Base-by-base conservation (phyloP, 164 flowering plant genomes). In the Chimonanthus praecox region DNA sequence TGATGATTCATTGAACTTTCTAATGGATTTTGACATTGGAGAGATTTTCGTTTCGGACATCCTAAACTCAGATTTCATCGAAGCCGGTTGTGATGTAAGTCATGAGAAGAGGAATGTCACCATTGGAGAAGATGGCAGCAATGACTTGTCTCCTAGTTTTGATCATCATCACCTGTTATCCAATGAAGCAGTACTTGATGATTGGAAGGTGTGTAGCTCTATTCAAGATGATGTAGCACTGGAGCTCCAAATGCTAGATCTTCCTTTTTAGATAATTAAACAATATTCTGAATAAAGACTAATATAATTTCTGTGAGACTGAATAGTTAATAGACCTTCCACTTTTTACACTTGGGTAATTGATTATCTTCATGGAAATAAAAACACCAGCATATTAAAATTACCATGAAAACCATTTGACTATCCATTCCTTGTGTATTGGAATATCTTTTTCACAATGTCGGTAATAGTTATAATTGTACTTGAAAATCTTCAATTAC, bases 131-230 rank as follows among this genome's bases (percentile, higher is more conserved):
- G 20, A 64, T 54, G 49, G 21, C 7, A 48, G 33, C 51, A 15
- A 20, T 7, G 48, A 8, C 18, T 13, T 58, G 1, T 74, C 64
- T 3, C 6, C 76, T 4, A 5, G 13, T 58, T 58, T 45, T 3
- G 62, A 67, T 13, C n/a, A 54, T 20, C 21, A n/a, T 47, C 10
- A 46, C 16, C 45, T 51, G 11, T 33, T 47, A 51, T 47, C 66
- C 13, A 8, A 47, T 3, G 78, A 66, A 11, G 11, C 46, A 47
- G 11, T 48, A 16, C 60, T 33, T 45, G 61, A 72, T 45, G 48
- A 71, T 8, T 54, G 73, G 74, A 58, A 9, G 50, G 51, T 3
- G 5, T 66, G 47, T 33, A 69, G 45, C 7, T 71, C 47, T 71
- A 16, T 71, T 20, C 45, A 64, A 58, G 50, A 6, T 3, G 7